Conservation (phyloP, 495 filamentous ascomycete species). For the Lasiosphaeria hispida region DNA sequence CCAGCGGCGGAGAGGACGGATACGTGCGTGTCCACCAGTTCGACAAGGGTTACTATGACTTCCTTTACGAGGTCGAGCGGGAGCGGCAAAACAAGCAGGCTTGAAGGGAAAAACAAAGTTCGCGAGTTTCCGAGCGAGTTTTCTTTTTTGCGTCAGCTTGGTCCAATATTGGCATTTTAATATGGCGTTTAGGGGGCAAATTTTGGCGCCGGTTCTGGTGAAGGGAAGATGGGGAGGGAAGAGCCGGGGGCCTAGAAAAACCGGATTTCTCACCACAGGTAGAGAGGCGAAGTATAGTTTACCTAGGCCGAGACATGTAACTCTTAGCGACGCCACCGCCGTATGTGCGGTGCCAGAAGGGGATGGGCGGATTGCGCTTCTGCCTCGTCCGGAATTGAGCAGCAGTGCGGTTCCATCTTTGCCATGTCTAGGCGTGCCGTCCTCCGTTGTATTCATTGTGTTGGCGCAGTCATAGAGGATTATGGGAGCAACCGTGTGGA, state of each 20-base stretch:
- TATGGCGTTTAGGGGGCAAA: conserved; percentile 25
- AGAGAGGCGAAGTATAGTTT: background rate
- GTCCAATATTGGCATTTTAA: conserved; percentile 18
- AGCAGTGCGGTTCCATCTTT: too few species aligned
- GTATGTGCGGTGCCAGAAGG: too few species aligned
- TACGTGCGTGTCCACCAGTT: conserved; percentile 99
- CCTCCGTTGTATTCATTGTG: too few species aligned
- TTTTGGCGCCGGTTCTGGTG: conserved; percentile 17
- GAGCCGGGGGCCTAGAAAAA: background rate
- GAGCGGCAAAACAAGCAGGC: conserved; percentile 39
- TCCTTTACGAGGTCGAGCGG: conserved; percentile 96
- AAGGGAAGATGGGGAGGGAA: conserved; percentile 2
- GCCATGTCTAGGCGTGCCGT: too few species aligned
- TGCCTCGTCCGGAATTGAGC: too few species aligned
- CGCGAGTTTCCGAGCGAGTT: background rate
- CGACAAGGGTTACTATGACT: conserved; percentile 97
- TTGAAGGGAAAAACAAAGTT: background rate
- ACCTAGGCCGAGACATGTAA: too few species aligned
- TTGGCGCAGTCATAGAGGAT: too few species aligned
- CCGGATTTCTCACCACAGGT: conserved; percentile 7
- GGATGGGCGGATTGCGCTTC: too few species aligned
- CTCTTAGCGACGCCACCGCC: too few species aligned
- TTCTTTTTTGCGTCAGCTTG: background rate
- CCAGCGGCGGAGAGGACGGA: conserved; percentile 93
- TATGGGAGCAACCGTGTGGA: too few species aligned